phyloP scores from a whole-genome alignment of 768 basidiomycete genomes.

The Coprinellus micaceus region DNA sequence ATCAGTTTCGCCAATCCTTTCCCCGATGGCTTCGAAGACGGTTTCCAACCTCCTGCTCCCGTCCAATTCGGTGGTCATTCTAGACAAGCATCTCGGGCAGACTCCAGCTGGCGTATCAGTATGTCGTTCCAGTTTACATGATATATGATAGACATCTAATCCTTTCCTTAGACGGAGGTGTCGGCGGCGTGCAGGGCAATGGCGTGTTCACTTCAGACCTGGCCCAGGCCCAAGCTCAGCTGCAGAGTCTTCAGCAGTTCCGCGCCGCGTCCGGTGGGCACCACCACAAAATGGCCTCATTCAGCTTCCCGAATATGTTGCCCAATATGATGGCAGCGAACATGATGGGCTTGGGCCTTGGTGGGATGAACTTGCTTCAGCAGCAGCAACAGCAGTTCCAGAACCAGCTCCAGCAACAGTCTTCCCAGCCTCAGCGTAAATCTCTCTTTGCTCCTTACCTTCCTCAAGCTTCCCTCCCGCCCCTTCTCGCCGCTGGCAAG shows the following conservation, averaged over 20 bases:
- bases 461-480: conserved; percentile 95
- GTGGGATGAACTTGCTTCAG: conserved; percentile 80
- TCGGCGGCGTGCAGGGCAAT: conserved; percentile 61
- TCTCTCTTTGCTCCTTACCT: conserved; percentile 98
- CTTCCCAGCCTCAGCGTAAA: conserved; percentile 91
- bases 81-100: conserved; percentile 69
- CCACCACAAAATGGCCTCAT: conserved; percentile 95
- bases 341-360: conserved; percentile 87
- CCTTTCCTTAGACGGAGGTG: conserved; percentile 60
- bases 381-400: conserved; percentile 95
- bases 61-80: conserved; percentile 61
- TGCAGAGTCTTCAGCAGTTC: conserved; percentile 95
- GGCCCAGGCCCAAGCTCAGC: conserved; percentile 94
- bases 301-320: conserved; percentile 97
- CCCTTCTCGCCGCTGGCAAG: conserved; percentile 93
- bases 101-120: conserved; percentile 90
- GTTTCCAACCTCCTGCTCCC: conserved; percentile 58
- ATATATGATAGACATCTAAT: neutral
- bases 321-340: conserved; percentile 97
- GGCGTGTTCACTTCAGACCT: conserved; percentile 76
- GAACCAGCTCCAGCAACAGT: conserved; percentile 91
- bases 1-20: conserved; percentile 47
- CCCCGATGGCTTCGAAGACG: conserved; percentile 67
- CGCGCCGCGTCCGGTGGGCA: conserved; percentile 92
- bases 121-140: conserved; percentile 28